Conservation (phyloP, 768 basidiomycete genomes). For the Candolleomyces aberdarensis region DNA sequence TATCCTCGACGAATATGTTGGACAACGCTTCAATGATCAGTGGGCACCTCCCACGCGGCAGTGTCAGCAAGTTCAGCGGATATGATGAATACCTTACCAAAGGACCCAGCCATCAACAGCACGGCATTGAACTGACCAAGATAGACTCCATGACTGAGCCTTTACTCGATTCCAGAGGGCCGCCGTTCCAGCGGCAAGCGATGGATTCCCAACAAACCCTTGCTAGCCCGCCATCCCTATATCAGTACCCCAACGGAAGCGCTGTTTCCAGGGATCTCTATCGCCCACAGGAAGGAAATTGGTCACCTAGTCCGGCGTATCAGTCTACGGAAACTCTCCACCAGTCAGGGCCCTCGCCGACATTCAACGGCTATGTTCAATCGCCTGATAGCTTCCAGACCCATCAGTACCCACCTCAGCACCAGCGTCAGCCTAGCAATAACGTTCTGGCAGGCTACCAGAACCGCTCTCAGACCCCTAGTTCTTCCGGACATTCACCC, state of each 20-base stretch:
- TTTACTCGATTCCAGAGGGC: conserved; percentile 40
- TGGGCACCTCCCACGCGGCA: conserved; percentile 31
- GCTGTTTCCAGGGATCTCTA: conserved; percentile 60
- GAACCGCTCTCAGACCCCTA: neutral
- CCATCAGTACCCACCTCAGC: conserved; percentile 11
- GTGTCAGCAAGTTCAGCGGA: conserved; percentile 30
- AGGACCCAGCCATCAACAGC: conserved; percentile 31
- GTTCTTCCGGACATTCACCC: neutral
- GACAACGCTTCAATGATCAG: conserved; percentile 42
- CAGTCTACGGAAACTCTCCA: conserved; percentile 18
- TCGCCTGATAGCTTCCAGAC: conserved; percentile 10
- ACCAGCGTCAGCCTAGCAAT: conserved; percentile 11
- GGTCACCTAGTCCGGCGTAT: conserved; percentile 35
- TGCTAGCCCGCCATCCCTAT: conserved; percentile 40
- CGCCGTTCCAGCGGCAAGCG: conserved; percentile 32
- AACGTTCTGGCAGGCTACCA: conserved; percentile 4
- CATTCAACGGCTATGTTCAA: conserved; percentile 2
- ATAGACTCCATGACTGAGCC: conserved; percentile 62
- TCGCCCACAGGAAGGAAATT: conserved; percentile 46
- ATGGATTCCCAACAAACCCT: conserved; percentile 38
- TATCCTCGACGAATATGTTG: conserved; percentile 58
- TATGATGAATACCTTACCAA: conserved; percentile 59
- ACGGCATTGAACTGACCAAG: conserved; percentile 53
- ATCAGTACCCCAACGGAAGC: conserved; percentile 33
- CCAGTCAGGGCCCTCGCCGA: conserved; percentile 6